phyloP scores from a whole-genome alignment of 2,329 filamentous ascomycete genomes.

The Lasiodiplodia gonubiensis region DNA sequence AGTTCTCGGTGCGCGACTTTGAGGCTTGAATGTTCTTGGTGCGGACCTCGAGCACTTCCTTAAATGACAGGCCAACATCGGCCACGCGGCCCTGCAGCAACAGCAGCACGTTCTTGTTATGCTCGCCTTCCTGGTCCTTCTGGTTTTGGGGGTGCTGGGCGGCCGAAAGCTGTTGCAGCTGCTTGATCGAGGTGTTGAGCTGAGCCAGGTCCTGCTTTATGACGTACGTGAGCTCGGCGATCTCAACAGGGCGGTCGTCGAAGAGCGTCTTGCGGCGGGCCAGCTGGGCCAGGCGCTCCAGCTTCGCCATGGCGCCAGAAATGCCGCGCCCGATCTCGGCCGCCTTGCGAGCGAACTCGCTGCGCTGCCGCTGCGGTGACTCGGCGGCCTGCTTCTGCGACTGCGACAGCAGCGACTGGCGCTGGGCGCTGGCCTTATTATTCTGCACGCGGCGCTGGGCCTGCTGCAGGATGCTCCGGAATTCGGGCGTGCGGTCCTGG shows the following conservation, averaged over 20 bases:
- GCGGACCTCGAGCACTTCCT: conserved; percentile 92
- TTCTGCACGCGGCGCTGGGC: conserved; percentile 80
- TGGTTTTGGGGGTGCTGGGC: conserved; percentile 70
- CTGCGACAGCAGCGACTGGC: conserved; percentile 78
- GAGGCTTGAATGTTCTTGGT: conserved; percentile 98
- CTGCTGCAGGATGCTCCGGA: conserved; percentile 86
- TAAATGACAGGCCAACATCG: conserved; percentile 93
- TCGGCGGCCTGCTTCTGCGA: conserved; percentile 61
- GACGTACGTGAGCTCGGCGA: conserved; percentile 94
- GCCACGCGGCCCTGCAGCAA: conserved; percentile 89
- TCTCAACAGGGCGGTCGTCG: conserved; percentile 94
- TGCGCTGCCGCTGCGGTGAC: conserved; percentile 58
- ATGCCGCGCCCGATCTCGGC: conserved; percentile 93
- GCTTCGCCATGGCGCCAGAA: conserved; percentile 88
- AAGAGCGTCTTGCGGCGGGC: conserved; percentile 97
- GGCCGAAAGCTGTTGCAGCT: conserved; percentile 77
- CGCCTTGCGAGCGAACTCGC: conserved; percentile 90
- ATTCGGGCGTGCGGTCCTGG: conserved; percentile 96
- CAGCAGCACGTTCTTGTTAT: conserved; percentile 96
- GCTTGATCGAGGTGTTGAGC: conserved; percentile 84
- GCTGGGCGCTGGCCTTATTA: conserved; percentile 76
- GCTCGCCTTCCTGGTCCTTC: conserved; percentile 82
- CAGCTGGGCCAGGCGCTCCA: conserved; percentile 90
- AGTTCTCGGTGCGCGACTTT: conserved; percentile 90
- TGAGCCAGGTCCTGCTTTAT: conserved; percentile 95